Evolutionary conservation across 2,329 filamentous ascomycete species (phyloP).

Genomic region (Exserohilum turcica): DNA sequence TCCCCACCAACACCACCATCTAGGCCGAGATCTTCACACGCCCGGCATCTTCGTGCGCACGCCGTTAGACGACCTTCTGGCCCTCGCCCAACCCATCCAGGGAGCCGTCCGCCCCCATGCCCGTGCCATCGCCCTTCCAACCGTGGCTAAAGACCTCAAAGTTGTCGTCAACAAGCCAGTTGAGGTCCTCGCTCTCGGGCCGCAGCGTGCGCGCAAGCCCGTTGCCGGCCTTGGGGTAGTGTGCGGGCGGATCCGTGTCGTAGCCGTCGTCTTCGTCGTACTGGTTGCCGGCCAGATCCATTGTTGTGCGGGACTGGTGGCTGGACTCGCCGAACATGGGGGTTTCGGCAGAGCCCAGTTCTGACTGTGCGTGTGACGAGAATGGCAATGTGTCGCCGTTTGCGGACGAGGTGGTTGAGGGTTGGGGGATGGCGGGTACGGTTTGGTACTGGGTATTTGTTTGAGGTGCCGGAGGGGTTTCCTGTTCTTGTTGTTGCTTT

Average conservation of each 20-base stretch:
- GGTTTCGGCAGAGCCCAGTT: constrained; percentile 40
- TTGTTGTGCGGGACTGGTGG: constrained; percentile 22
- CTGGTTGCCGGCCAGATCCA: constrained; percentile 27
- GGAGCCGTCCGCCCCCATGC: constrained; percentile 36
- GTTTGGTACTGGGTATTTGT: constrained; percentile 18
- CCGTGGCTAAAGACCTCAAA: constrained; percentile 63
- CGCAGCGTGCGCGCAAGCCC: constrained; percentile 61
- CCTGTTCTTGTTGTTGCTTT: not conserved
- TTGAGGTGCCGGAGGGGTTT: constrained; percentile 5
- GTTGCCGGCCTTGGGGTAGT: constrained; percentile 67
- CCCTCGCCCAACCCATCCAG: constrained; percentile 24
- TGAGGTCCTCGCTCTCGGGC: constrained; percentile 63
- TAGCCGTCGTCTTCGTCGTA: constrained; percentile 59
- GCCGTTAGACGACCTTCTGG: constrained; percentile 23
- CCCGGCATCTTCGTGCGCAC: not conserved
- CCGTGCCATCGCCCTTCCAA: constrained; percentile 44
- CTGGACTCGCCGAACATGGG: constrained; percentile 38
- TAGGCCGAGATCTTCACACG: not conserved
- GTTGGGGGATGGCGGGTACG: constrained; percentile 14
- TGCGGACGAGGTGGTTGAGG: constrained; percentile 38
- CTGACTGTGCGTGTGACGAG: constrained; percentile 29
- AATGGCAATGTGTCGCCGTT: constrained; percentile 30
- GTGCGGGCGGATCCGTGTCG: constrained; percentile 57
- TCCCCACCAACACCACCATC: too few species aligned
- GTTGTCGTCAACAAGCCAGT: constrained; percentile 67